Percentiles rank a stretch among this genome's conserved stretches.
Conservation (phyloP, 306 rosid species). For the Begonia masoniana region DNA sequence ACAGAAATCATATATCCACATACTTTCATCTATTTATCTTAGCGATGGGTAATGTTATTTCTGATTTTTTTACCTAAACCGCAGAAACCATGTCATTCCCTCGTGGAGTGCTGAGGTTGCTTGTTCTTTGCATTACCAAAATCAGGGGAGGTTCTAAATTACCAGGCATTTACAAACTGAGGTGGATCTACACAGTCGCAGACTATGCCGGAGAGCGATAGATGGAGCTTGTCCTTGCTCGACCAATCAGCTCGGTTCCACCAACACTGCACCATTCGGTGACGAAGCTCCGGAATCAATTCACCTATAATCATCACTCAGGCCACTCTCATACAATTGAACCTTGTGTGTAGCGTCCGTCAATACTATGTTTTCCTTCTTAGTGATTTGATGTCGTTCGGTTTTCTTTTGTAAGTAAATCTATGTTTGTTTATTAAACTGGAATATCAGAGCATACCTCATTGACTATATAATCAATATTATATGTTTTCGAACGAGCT, state of each 20-base stretch:
- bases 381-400: constrained; percentile 51
- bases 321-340: constrained; percentile 62
- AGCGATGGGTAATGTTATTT: too few species aligned
- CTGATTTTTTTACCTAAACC: neutral
- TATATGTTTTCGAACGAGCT: too few species aligned
- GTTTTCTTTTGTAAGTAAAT: constrained; percentile 10
- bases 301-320: constrained; percentile 73
- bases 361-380: constrained; percentile 39
- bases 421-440: neutral
- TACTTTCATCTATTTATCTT: too few species aligned
- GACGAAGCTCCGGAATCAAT: constrained; percentile 61
- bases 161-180: constrained; percentile 80
- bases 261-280: constrained; percentile 56
- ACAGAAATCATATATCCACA: too few species aligned
- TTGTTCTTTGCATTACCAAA: constrained; percentile 87
- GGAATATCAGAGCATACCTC: too few species aligned
- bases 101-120: constrained; percentile 82
- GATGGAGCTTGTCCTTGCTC: constrained; percentile 96
- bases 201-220: constrained; percentile 86
- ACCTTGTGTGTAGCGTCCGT: constrained; percentile 54
- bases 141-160: constrained; percentile 81
- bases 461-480: too few species aligned
- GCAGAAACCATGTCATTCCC: neutral
- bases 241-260: constrained; percentile 92
- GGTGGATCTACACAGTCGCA: constrained; percentile 79